Evolutionary conservation across 306 rosid genomes (phyloP).

Genomic region (Potentilla sterilis): DNA sequence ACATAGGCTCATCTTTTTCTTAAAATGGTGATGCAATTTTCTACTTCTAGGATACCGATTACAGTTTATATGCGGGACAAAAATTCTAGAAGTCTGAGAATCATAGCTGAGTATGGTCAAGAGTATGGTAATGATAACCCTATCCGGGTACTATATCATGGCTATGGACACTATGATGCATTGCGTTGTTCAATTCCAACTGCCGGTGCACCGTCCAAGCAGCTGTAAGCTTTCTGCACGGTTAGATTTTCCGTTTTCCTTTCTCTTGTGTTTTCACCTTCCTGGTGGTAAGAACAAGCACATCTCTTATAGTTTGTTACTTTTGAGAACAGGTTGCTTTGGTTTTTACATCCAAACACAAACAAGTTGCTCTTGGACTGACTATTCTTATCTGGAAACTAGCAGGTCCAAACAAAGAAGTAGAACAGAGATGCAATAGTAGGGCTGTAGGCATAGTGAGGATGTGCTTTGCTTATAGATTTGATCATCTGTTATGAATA

Average conservation of each 20-base stretch:
- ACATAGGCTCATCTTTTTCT: background rate
- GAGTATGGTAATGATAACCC: slow-evolving; percentile 73
- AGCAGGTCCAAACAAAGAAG: slow-evolving; percentile 23
- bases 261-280: background rate
- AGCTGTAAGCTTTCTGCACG: slow-evolving; percentile 20
- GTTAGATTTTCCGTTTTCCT: background rate
- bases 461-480: background rate
- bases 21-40: background rate
- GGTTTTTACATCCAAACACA: background rate
- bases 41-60: slow-evolving; percentile 76
- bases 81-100: slow-evolving; percentile 37
- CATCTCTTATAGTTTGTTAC: background rate
- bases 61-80: slow-evolving; percentile 63
- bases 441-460: background rate
- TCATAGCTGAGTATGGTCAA: slow-evolving; percentile 78
- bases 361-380: background rate
- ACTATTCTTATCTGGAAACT: slow-evolving; percentile 6
- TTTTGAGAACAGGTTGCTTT: background rate
- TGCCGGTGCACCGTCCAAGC: slow-evolving; percentile 6
- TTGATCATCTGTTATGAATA: background rate
- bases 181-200: slow-evolving; percentile 26
- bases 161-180: slow-evolving; percentile 79
- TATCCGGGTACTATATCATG: slow-evolving; percentile 61
- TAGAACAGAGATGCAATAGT: background rate
- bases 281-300: background rate